Evolutionary conservation across 129 eudicot species (phyloP).

Genomic region (Artemisia annua): DNA sequence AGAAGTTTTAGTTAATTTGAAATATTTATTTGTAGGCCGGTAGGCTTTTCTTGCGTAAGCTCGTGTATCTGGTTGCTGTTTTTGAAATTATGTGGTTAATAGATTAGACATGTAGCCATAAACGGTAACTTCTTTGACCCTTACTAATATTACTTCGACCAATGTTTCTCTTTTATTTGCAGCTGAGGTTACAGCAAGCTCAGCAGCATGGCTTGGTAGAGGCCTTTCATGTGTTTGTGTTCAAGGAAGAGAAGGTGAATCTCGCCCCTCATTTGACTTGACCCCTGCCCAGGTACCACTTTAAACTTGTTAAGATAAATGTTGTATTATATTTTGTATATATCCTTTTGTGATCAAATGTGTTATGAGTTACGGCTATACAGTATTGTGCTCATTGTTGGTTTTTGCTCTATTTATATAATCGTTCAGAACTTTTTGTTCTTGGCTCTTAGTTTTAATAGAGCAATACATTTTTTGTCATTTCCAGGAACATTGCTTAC

Average conservation of each 20-base stretch:
- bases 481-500: conserved; percentile 82
- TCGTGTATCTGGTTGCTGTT: neutral
- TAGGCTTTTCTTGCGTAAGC: neutral
- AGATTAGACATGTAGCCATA: neutral
- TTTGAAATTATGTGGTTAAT: neutral
- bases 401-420: conserved; percentile 1
- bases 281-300: conserved; percentile 74
- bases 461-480: neutral
- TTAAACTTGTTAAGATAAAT: neutral
- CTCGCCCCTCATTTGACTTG: conserved; percentile 90
- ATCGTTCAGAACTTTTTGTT: neutral
- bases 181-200: conserved; percentile 97
- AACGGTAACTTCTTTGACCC: neutral
- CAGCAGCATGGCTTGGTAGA: conserved; percentile 98
- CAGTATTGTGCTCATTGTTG: neutral
- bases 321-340: neutral
- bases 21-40: neutral
- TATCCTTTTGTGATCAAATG: neutral
- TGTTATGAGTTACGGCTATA: neutral
- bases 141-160: conserved; percentile 11
- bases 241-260: conserved; percentile 85
- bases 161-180: conserved; percentile 33
- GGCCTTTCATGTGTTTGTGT: conserved; percentile 99
- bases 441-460: too few relatives aligned
- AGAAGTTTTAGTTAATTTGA: too few relatives aligned